Base-by-base conservation (phyloP, 805 yeast genomes). In the Barnettozyma sp. region DNA sequence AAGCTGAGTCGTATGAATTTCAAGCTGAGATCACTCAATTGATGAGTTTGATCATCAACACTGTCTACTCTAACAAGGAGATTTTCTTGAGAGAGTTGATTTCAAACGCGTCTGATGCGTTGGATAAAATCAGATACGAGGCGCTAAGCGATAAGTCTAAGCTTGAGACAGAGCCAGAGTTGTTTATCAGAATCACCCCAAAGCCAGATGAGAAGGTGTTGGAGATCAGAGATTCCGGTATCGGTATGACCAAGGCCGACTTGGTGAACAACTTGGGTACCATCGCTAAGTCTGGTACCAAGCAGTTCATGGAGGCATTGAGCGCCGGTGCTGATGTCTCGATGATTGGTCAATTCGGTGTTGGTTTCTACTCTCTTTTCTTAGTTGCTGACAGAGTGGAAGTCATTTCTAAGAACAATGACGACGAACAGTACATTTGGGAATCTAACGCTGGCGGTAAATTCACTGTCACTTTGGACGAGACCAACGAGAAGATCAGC, bases 261-360 rank as follows among this genome's bases (percentile, higher is more conserved):
- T 76, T 92, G 63, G 90, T 92, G 60, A 92, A 94, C 81, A 92
- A 92, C 75, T 83, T 92, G 68, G 99, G 99, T 82, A 92, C 97
- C 51, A 92, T 92, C 63, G 99, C 99, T 62, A 92, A 92, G 73
- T 92, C 99, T 50, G 99, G 99, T 72, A 92, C 99, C 56, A 92
- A 92, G 74, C 86, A 95, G 54, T 92, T 92, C 68, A 92, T 92
- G 98, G 98, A 92, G 73, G 98, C 98, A 51, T 76, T 94, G 50
- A 82, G 95, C 50, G 97, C 97, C 49, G 98, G 98, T 71, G 98
- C 99, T 44, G 99, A 92, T 66, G 97, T 92, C 46, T 88, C 97
- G 48, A 92, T 92, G 98, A 92, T 92, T 71, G 99, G 99, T 78
- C 98, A 92, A 73, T 92, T 92, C 74, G 99, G 99, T 87, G 98